A percentile compares a stretch with the other conserved stretches of the same genome.
Evolutionary conservation across 805 yeast genomes (phyloP).

Genomic region (Teunomyces panamensis): DNA sequence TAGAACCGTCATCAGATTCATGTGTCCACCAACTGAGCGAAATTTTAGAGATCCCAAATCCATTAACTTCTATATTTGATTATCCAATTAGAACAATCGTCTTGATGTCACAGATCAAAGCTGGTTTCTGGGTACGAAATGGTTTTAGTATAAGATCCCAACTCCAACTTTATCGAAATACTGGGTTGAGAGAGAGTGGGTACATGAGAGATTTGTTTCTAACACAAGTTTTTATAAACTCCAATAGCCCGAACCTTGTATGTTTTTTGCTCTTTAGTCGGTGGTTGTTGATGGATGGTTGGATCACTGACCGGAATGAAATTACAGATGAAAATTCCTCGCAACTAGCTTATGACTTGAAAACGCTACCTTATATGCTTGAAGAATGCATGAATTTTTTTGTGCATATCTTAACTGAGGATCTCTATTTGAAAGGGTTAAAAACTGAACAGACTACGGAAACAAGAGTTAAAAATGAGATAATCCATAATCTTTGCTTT

Average conservation of each 20-base stretch:
- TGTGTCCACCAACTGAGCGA: not conserved
- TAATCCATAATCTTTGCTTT: constrained; percentile 82
- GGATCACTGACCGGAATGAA: constrained; percentile 37
- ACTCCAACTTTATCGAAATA: constrained; percentile 70
- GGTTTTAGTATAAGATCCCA: constrained; percentile 82
- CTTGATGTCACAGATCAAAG: constrained; percentile 75
- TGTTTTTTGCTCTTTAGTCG: constrained; percentile 59
- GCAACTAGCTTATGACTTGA: constrained; percentile 39
- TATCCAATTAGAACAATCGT: constrained; percentile 77
- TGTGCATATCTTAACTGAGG: constrained; percentile 67
- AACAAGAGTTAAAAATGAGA: constrained; percentile 58
- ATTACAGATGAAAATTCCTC: not conserved
- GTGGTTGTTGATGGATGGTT: constrained; percentile 57
- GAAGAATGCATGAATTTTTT: constrained; percentile 76
- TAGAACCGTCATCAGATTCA: constrained; percentile 13
- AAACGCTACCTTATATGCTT: constrained; percentile 57
- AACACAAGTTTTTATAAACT: constrained; percentile 59
- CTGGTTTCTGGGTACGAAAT: constrained; percentile 93
- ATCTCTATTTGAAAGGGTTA: constrained; percentile 52
- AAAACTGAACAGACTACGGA: constrained; percentile 48
- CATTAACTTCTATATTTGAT: constrained; percentile 49
- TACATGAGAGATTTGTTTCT: constrained; percentile 74
- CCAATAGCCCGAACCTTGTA: constrained; percentile 51
- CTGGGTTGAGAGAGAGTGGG: constrained; percentile 80
- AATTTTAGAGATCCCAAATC: constrained; percentile 12